A percentile compares a stretch with the other conserved stretches of the same genome.
phyloP scores from a whole-genome alignment of 805 yeast species.

The Candida golubevii region DNA sequence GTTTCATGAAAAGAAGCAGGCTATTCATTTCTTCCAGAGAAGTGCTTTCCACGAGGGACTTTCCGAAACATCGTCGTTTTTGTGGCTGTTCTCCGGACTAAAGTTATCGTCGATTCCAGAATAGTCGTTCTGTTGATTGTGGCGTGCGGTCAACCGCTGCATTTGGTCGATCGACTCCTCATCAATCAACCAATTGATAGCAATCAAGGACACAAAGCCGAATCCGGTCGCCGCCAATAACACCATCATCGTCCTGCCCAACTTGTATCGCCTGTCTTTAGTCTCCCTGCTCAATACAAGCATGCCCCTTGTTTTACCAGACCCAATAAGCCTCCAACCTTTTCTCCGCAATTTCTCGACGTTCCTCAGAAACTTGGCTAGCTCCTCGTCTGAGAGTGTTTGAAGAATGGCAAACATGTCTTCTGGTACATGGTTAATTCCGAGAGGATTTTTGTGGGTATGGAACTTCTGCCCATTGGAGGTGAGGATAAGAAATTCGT shows the following conservation, averaged over 20 bases:
- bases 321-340: slow-evolving; percentile 55
- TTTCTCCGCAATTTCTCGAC: slow-evolving; percentile 41
- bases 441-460: slow-evolving; percentile 38
- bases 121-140: too few species aligned
- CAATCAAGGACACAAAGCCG: slow-evolving; percentile 19
- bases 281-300: slow-evolving; percentile 13
- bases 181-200: slow-evolving; percentile 24
- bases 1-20: too few species aligned
- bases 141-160: too few species aligned
- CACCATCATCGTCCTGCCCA: slow-evolving; percentile 14
- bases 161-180: slow-evolving; percentile 1
- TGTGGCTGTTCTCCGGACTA: too few species aligned
- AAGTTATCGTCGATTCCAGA: too few species aligned
- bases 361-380: slow-evolving; percentile 28
- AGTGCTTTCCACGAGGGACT: too few species aligned
- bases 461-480: slow-evolving; percentile 32
- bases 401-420: slow-evolving; percentile 41
- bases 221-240: slow-evolving; percentile 27
- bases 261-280: neutral
- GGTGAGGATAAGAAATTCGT: slow-evolving; percentile 29
- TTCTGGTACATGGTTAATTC: slow-evolving; percentile 29
- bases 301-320: slow-evolving; percentile 26
- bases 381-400: slow-evolving; percentile 31
- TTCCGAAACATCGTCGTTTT: too few species aligned
- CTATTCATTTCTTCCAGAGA: too few species aligned